phyloP scores from a whole-genome alignment of 2,329 filamentous ascomycete genomes.

The Fusarium subglutinans region DNA sequence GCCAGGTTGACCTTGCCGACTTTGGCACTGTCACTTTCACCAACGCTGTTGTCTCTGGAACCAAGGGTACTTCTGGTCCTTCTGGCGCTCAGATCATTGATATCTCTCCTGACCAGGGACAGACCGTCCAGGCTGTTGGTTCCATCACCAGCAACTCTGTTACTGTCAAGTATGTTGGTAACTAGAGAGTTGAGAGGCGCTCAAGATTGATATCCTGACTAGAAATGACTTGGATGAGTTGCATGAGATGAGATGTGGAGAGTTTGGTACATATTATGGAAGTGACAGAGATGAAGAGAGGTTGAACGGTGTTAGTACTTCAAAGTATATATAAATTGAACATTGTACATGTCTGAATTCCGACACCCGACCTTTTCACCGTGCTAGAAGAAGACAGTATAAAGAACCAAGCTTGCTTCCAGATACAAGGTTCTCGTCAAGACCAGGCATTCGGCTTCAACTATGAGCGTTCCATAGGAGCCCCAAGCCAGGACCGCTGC shows the following conservation, averaged over 20 bases:
- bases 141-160: conserved; percentile 4
- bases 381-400: too few species aligned
- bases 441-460: too few species aligned
- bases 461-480: too few species aligned
- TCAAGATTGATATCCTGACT: too few species aligned
- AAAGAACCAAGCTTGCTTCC: too few species aligned
- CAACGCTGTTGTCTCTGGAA: background rate
- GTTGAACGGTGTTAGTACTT: background rate
- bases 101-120: background rate
- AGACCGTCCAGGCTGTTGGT: background rate
- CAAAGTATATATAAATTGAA: background rate
- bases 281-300: too few species aligned
- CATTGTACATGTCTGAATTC: background rate
- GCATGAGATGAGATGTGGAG: rapidly evolving
- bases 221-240: background rate
- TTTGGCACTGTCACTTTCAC: conserved; percentile 37
- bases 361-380: too few species aligned
- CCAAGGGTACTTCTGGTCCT: background rate
- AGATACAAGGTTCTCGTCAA: too few species aligned
- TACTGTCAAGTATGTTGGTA: conserved; percentile 57
- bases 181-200: rapidly evolving
- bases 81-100: conserved; percentile 6
- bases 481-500: too few species aligned
- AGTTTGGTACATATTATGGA: background rate
- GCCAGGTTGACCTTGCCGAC: conserved; percentile 43